Conservation (phyloP, 2,329 filamentous ascomycete species). For the Hymenoscyphus salicellus region DNA sequence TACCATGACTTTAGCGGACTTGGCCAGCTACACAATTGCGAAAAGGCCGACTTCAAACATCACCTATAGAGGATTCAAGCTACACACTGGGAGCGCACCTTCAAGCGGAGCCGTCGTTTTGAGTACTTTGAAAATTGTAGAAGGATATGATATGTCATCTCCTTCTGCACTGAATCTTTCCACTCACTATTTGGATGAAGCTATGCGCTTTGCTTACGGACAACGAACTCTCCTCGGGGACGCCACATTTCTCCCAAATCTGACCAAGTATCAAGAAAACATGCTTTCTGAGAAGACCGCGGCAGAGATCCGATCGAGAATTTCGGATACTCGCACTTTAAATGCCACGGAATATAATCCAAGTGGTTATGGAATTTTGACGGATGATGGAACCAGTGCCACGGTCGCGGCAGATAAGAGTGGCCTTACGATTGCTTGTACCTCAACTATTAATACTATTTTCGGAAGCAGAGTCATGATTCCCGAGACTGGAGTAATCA, state of each 20-base stretch:
- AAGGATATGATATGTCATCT: slow-evolving; percentile 67
- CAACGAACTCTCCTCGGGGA: slow-evolving; percentile 61
- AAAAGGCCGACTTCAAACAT: slow-evolving; percentile 62
- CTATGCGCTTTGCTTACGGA: slow-evolving; percentile 65
- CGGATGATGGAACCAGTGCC: slow-evolving; percentile 49
- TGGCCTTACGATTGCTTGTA: slow-evolving; percentile 61
- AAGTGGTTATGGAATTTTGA: slow-evolving; percentile 54
- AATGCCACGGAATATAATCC: slow-evolving; percentile 62
- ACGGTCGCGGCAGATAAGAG: slow-evolving; percentile 54
- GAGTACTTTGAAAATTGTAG: slow-evolving; percentile 71
- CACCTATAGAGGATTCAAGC: slow-evolving; percentile 65
- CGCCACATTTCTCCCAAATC: slow-evolving; percentile 55
- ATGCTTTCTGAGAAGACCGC: slow-evolving; percentile 52
- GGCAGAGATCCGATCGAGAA: slow-evolving; percentile 53
- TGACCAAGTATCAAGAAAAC: slow-evolving; percentile 55
- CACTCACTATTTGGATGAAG: slow-evolving; percentile 65
- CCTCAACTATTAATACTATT: slow-evolving; percentile 64
- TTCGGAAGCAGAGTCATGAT: slow-evolving; percentile 62
- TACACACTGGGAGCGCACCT: slow-evolving; percentile 70
- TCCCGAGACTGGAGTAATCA: slow-evolving; percentile 67
- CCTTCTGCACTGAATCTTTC: slow-evolving; percentile 54
- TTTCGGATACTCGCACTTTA: slow-evolving; percentile 55
- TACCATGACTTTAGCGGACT: slow-evolving; percentile 79
- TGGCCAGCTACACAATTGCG: slow-evolving; percentile 68
- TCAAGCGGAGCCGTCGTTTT: slow-evolving; percentile 75